phyloP scores from a whole-genome alignment of 2,329 filamentous ascomycete species.

The Ceratocystis variospora region DNA sequence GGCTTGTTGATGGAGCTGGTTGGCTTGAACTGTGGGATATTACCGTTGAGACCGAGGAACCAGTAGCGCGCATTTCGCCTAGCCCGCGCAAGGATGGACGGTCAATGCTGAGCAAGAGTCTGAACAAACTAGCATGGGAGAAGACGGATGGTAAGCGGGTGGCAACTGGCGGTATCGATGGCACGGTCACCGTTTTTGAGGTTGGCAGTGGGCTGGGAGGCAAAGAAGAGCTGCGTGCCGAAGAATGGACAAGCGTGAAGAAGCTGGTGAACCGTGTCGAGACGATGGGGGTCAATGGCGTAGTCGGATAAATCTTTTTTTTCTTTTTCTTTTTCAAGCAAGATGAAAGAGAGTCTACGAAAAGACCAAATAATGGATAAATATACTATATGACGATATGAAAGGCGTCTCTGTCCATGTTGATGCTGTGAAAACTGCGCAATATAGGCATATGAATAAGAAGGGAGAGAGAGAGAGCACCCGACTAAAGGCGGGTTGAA shows the following conservation, averaged over 20 bases:
- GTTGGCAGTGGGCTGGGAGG: conserved; percentile 71
- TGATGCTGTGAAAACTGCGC: not conserved
- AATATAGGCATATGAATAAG: not conserved
- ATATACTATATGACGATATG: conserved; percentile 7
- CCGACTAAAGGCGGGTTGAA: not conserved
- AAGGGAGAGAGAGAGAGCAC: not conserved
- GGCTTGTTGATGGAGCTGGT: conserved; percentile 83
- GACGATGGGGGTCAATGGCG: conserved; percentile 39
- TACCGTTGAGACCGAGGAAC: conserved; percentile 82
- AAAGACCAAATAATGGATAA: conserved; percentile 11
- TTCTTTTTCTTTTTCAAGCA: too few species aligned
- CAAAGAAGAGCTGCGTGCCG: conserved; percentile 66
- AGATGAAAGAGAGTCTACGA: not conserved
- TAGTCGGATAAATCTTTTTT: conserved; percentile 24
- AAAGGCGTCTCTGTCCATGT: not conserved
- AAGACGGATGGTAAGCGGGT: conserved; percentile 72
- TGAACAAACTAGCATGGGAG: conserved; percentile 95
- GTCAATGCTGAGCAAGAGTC: conserved; percentile 63
- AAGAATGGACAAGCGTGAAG: conserved; percentile 92
- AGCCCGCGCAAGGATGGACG: conserved; percentile 49
- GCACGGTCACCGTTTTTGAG: conserved; percentile 82
- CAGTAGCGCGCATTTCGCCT: conserved; percentile 66
- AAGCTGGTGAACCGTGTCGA: conserved; percentile 70
- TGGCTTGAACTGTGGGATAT: conserved; percentile 93
- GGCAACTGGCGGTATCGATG: conserved; percentile 84